Evolutionary conservation across 768 basidiomycete species (phyloP).

Genomic region (Candolleomyces efflorescens): DNA sequence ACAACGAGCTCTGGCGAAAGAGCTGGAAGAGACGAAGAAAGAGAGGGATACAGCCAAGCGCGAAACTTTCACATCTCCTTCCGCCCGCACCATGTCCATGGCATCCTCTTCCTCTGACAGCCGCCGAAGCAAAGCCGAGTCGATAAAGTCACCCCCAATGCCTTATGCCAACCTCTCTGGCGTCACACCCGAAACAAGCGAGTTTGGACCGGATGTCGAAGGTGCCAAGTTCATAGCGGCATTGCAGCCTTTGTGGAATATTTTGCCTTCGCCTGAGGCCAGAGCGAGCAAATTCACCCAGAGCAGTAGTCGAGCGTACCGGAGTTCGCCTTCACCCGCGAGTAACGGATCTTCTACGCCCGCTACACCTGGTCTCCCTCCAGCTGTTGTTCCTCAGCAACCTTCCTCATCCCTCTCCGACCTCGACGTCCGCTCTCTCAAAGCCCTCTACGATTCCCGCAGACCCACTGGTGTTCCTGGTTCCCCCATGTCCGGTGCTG

Average conservation of each 20-base stretch:
- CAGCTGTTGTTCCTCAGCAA: no score
- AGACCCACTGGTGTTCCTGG: conserved; percentile 9
- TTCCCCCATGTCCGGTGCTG: conserved; percentile 16
- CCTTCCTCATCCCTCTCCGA: conserved; percentile 62
- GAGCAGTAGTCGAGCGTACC: conserved; percentile 39
- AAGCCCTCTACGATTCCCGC: conserved; percentile 62
- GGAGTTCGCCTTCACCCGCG: conserved; percentile 42
- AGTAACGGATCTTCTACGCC: no score
- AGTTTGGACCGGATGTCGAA: conserved; percentile 31
- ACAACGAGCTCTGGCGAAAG: conserved; percentile 41
- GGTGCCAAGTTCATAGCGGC: conserved; percentile 53
- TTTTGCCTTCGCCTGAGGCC: conserved; percentile 81
- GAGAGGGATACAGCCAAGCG: conserved; percentile 48
- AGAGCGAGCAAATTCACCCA: conserved; percentile 58
- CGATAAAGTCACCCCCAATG: conserved; percentile 12
- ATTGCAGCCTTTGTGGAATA: conserved; percentile 72
- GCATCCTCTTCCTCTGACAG: not conserved
- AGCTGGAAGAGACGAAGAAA: conserved; percentile 49
- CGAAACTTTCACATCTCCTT: conserved; percentile 25
- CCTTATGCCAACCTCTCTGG: conserved; percentile 19
- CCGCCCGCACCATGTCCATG: not conserved
- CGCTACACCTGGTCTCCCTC: no score
- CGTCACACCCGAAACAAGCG: conserved; percentile 20
- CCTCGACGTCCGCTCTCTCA: conserved; percentile 83
- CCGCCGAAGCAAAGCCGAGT: not conserved